Conservation (phyloP, 164 flowering plant species). For the Stephania yunnanensis region DNA sequence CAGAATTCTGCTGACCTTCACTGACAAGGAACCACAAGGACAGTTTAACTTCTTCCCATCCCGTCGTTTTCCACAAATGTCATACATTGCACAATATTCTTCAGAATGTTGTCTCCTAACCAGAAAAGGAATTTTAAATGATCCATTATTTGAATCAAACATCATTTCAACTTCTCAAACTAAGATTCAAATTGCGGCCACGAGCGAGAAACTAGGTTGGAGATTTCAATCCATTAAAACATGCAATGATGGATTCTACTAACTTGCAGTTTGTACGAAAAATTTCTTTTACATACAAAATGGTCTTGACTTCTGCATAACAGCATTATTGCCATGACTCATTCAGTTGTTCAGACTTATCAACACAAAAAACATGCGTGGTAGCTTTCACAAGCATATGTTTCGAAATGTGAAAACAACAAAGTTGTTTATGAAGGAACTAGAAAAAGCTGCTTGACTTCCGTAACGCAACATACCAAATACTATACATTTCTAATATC, state of each 20-base stretch:
- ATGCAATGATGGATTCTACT: neutral
- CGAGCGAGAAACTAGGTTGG: neutral
- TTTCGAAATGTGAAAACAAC: neutral
- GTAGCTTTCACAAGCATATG: neutral
- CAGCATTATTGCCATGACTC: neutral
- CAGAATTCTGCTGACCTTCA: conserved; percentile 44
- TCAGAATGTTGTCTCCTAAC: conserved; percentile 56
- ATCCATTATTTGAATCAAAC: neutral
- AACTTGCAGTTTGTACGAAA: neutral
- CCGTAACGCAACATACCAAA: too few relatives aligned
- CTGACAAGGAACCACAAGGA: conserved; percentile 60
- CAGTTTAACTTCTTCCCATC: conserved; percentile 91
- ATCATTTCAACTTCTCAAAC: neutral
- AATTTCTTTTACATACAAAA: neutral
- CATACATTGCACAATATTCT: conserved; percentile 90
- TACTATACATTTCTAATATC: too few relatives aligned
- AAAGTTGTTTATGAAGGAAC: neutral
- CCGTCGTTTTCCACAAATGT: conserved; percentile 72
- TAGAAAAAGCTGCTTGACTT: too few relatives aligned
- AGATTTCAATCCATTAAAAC: neutral
- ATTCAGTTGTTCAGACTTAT: neutral
- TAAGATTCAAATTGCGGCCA: neutral
- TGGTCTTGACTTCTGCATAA: neutral
- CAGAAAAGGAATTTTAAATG: neutral
- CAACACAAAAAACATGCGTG: neutral